Evolutionary conservation across 176 grass and related monocot genomes (phyloP).

Genomic region (Guadua angustifolia): DNA sequence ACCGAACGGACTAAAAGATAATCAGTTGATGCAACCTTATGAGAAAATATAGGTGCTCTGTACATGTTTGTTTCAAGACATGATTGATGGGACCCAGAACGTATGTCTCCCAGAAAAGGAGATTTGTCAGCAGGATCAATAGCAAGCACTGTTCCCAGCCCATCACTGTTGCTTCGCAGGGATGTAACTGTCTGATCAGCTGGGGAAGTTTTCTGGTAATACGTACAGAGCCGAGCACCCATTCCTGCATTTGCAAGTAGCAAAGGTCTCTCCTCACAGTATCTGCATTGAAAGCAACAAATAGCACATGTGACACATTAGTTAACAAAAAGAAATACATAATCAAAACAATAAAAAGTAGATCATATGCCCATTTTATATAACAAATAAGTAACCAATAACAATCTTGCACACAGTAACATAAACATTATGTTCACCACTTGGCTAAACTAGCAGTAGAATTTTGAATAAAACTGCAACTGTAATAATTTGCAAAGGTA

Average conservation of each 20-base stretch:
- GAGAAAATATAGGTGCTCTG: slow-evolving; percentile 84
- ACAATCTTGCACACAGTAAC: slow-evolving; percentile 25
- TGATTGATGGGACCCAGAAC: slow-evolving; percentile 71
- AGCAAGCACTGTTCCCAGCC: slow-evolving; percentile 71
- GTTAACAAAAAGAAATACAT: slow-evolving; percentile 33
- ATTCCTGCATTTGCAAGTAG: slow-evolving; percentile 90
- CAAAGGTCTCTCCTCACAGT: slow-evolving; percentile 96
- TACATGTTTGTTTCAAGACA: slow-evolving; percentile 96
- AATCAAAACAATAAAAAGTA: slow-evolving; percentile 21
- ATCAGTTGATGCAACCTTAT: slow-evolving; percentile 78
- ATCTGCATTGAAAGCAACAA: slow-evolving; percentile 56
- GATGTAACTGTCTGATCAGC: slow-evolving; percentile 67
- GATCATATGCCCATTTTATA: slow-evolving; percentile 16
- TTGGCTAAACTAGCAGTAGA: slow-evolving; percentile 20
- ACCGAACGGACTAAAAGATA: slow-evolving; percentile 90
- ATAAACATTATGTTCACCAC: slow-evolving; percentile 28
- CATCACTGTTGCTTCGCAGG: slow-evolving; percentile 63
- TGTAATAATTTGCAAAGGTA: not conserved
- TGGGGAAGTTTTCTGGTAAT: slow-evolving; percentile 87
- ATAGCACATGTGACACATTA: slow-evolving; percentile 23
- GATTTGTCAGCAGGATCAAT: slow-evolving; percentile 91
- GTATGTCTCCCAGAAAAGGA: slow-evolving; percentile 87
- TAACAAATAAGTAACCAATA: not conserved
- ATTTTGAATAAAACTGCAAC: not conserved
- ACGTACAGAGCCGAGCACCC: slow-evolving; percentile 90